These are phyloP conservation scores for Trichoderma citrinoviride DNA, from an alignment of 2,329 filamentous ascomycete species.

Conservation along the genomic window DNA sequence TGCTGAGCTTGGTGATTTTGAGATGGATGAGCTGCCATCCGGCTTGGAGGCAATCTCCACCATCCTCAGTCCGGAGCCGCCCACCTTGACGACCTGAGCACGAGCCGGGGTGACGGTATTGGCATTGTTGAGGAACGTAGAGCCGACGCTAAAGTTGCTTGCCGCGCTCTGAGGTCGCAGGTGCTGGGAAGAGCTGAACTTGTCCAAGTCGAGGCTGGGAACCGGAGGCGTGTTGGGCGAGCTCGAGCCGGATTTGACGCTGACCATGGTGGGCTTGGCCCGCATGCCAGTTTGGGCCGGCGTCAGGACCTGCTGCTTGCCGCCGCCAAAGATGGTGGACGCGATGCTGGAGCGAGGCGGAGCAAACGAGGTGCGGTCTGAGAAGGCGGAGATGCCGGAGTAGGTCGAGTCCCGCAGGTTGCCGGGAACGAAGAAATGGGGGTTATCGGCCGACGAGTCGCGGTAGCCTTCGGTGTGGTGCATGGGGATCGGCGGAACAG, in stretches of 20 bases:
- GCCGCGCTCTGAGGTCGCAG: slow-evolving; percentile 51
- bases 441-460: slow-evolving; percentile 63
- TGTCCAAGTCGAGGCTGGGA: slow-evolving; percentile 65
- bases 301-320: slow-evolving; percentile 79
- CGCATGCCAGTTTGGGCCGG: slow-evolving; percentile 84
- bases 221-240: slow-evolving; percentile 65
- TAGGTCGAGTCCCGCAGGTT: slow-evolving; percentile 90
- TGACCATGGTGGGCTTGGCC: slow-evolving; percentile 88
- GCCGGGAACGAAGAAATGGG: slow-evolving; percentile 90
- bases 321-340: slow-evolving; percentile 90
- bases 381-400: slow-evolving; percentile 67
- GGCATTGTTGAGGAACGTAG: slow-evolving; percentile 65
- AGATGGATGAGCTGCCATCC: slow-evolving; percentile 33
- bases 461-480: slow-evolving; percentile 48
- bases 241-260: slow-evolving; percentile 70
- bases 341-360: slow-evolving; percentile 71
- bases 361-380: slow-evolving; percentile 61
- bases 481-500: slow-evolving; percentile 86
- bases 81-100: slow-evolving; percentile 60
- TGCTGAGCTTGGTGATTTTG: not conserved
- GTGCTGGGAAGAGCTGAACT: slow-evolving; percentile 43
- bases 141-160: slow-evolving; percentile 64
- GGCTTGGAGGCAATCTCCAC: slow-evolving; percentile 40
- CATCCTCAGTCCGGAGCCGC: slow-evolving; percentile 48
- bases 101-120: slow-evolving; percentile 57